Evolutionary conservation across 2,329 filamentous ascomycete species (phyloP).

Genomic region (Fusarium compactum): DNA sequence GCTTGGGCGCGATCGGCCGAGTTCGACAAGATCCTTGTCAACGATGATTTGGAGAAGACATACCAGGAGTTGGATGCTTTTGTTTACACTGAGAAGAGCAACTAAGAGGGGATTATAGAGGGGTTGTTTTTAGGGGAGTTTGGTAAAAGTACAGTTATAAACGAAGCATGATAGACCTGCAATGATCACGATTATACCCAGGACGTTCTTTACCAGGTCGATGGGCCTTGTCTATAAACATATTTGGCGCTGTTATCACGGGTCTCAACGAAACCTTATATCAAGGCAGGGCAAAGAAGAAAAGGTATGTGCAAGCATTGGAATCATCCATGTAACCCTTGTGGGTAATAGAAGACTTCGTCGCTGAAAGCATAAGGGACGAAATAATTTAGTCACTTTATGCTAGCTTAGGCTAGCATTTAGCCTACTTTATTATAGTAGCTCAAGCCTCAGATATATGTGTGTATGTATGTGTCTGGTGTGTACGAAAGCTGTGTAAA

Average conservation of each 20-base stretch:
- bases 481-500: no score
- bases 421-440: not conserved
- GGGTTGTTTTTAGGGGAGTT: conserved; percentile 11
- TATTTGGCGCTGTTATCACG: not conserved
- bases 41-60: conserved; percentile 61
- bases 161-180: conserved; percentile 35
- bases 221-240: not conserved
- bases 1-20: conserved; percentile 77
- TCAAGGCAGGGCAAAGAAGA: not conserved
- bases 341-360: not conserved
- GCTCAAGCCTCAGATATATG: not conserved
- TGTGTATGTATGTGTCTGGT: no score
- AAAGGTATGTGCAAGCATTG: no score
- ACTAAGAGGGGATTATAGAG: not conserved
- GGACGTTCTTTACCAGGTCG: not conserved
- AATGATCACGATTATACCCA: conserved; percentile 31
- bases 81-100: conserved; percentile 53
- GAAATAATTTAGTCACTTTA: not conserved
- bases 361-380: not conserved
- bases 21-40: conserved; percentile 54
- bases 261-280: accelerated
- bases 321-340: not conserved
- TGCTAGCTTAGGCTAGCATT: not conserved
- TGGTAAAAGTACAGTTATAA: conserved; percentile 13
- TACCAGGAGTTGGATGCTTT: conserved; percentile 65